Evolutionary conservation across 345 rosid genomes (phyloP).

Genomic region (Eucalyptus albens): DNA sequence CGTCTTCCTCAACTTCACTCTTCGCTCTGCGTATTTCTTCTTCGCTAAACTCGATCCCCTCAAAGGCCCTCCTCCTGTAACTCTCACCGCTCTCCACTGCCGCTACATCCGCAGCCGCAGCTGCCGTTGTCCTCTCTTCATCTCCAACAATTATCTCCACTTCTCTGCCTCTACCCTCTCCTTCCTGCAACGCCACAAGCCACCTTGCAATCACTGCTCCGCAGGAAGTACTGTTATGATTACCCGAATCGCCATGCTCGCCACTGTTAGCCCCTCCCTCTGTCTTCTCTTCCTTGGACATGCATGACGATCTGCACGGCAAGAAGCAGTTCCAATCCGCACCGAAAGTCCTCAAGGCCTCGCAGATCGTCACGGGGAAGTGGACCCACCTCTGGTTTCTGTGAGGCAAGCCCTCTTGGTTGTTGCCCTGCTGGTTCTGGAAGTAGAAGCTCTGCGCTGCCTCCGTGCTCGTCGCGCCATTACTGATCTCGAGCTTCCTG

Average conservation of each 20-base stretch:
- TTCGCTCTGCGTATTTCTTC: constrained; percentile 7
- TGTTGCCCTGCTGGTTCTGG: constrained; percentile 6
- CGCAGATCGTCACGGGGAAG: constrained; percentile 74
- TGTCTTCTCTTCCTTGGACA: constrained; percentile 20
- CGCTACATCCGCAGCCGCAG: background rate
- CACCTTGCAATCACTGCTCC: constrained; percentile 77
- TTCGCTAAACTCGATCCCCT: constrained; percentile 41
- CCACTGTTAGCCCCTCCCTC: background rate
- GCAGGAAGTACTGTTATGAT: constrained; percentile 18
- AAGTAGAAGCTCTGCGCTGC: background rate
- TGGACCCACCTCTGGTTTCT: constrained; percentile 81
- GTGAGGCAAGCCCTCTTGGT: constrained; percentile 24
- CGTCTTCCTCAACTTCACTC: constrained; percentile 5
- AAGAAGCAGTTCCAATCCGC: constrained; percentile 81
- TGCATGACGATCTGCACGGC: constrained; percentile 78
- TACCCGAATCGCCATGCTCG: background rate
- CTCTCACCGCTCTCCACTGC: constrained; percentile 39
- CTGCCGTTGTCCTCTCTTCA: background rate
- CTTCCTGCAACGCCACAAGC: constrained; percentile 71
- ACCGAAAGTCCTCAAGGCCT: constrained; percentile 67
- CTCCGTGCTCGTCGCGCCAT: background rate
- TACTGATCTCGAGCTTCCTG: constrained; percentile 28
- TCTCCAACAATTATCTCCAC: constrained; percentile 31
- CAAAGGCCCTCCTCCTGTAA: constrained; percentile 62
- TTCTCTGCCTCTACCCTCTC: constrained; percentile 46